phyloP scores from a whole-genome alignment of 257 asterid species.

The Lycium barbarum region DNA sequence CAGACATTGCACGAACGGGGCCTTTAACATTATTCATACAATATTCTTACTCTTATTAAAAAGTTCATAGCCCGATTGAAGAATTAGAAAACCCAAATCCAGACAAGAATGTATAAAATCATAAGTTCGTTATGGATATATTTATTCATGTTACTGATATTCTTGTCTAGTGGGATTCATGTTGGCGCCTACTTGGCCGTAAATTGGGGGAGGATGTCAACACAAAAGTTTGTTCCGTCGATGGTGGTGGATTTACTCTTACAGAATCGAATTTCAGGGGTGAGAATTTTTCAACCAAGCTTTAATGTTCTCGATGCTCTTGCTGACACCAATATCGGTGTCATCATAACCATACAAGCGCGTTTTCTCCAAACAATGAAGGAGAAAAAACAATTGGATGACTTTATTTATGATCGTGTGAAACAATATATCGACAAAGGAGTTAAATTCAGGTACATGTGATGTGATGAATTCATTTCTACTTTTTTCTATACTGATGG shows the following conservation, averaged over 20 bases:
- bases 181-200: conserved; percentile 1
- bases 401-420: conserved; percentile 1
- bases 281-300: conserved; percentile 20
- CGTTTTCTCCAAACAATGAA: background rate
- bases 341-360: conserved; percentile 25
- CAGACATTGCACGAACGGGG: background rate
- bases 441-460: conserved; percentile 23
- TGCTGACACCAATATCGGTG: conserved; percentile 8
- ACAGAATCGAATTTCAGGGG: background rate
- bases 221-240: conserved; percentile 7
- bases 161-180: background rate
- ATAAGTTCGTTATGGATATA: background rate
- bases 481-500: background rate
- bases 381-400: background rate
- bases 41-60: background rate
- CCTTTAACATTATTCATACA: background rate
- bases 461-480: background rate
- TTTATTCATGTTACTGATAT: background rate
- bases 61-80: background rate
- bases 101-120: background rate
- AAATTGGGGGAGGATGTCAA: conserved; percentile 23
- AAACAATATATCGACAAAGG: background rate
- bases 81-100: background rate
- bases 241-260: conserved; percentile 30
- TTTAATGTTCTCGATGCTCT: conserved; percentile 21